These are phyloP conservation scores for Pleochaeta shiraiana DNA, from an alignment of 2,329 filamentous ascomycete species.

Conservation along the genomic window DNA sequence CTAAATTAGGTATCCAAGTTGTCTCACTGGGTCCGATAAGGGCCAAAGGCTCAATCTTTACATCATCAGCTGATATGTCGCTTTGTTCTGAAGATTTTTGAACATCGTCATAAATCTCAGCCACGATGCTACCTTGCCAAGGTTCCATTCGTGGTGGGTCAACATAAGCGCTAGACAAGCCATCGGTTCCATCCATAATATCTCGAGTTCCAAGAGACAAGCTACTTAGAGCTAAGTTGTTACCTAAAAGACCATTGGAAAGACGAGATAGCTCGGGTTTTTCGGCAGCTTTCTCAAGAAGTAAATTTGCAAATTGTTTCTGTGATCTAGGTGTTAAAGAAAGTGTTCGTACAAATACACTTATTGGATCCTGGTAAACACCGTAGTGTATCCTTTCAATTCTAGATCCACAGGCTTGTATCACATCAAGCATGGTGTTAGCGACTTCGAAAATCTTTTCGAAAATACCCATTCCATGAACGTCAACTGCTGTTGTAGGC, in stretches of 20 bases:
- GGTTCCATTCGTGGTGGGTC: not conserved
- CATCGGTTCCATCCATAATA: not conserved
- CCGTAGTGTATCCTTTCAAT: conserved; percentile 13
- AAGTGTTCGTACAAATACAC: conserved; percentile 24
- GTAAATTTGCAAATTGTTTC: conserved; percentile 23
- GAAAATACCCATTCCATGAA: conserved; percentile 28
- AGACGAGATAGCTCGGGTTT: conserved; percentile 17
- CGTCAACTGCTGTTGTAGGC: conserved; percentile 23
- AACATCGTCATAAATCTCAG: conserved; percentile 10
- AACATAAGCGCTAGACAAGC: not conserved
- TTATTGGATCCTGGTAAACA: conserved; percentile 21
- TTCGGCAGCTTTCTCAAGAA: conserved; percentile 22
- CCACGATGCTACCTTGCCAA: conserved; percentile 13
- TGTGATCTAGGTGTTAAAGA: conserved; percentile 24
- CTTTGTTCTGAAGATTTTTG: not conserved
- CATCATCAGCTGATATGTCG: not conserved
- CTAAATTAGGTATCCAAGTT: not conserved
- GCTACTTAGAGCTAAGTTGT: conserved; percentile 6
- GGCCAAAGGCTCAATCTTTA: not conserved
- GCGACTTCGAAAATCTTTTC: conserved; percentile 29
- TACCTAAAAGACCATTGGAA: conserved; percentile 9
- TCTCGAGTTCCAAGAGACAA: not conserved
- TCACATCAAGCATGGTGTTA: conserved; percentile 23
- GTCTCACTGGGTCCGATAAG: not conserved
- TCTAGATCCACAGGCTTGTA: conserved; percentile 18